A percentile compares a stretch with the other conserved stretches of the same genome.
These are phyloP conservation scores for Neurospora sp. DNA, from an alignment of 495 filamentous ascomycete species.

Conservation along the genomic window DNA sequence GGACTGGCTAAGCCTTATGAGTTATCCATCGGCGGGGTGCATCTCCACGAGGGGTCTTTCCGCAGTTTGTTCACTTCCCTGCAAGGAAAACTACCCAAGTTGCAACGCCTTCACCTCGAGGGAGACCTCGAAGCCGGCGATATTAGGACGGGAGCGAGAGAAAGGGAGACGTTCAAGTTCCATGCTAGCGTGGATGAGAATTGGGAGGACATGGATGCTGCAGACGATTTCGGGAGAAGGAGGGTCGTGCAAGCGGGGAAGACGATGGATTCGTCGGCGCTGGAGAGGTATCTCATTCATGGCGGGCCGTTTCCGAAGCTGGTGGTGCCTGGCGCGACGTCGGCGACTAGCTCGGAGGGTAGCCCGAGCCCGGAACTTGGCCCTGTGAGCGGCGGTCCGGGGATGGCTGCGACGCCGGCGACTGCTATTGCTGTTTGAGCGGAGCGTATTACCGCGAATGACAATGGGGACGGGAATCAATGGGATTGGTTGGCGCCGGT, in stretches of 20 bases:
- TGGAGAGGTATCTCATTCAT: conserved; percentile 33
- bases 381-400: not conserved
- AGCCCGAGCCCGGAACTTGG: not conserved
- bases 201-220: conserved; percentile 23
- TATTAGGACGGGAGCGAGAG: conserved; percentile 23
- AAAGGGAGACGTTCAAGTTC: conserved; percentile 37
- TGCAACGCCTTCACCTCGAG: conserved; percentile 34
- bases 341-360: not conserved
- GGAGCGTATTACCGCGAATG: not conserved
- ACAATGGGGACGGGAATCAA: not conserved
- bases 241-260: conserved; percentile 15
- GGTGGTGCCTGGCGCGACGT: not conserved
- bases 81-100: conserved; percentile 21
- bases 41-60: conserved; percentile 35
- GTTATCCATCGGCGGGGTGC: conserved; percentile 31
- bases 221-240: not conserved
- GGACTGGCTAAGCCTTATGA: conserved; percentile 32
- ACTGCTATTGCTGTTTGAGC: not conserved
- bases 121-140: conserved; percentile 36
- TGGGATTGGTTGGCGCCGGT: not conserved
- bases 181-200: conserved; percentile 31
- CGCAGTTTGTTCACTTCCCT: conserved; percentile 30
- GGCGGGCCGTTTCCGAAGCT: conserved; percentile 30
- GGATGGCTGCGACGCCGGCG: not conserved
- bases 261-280: conserved; percentile 29